phyloP scores from a whole-genome alignment of 257 asterid species.

The Solanum pinnatisectum region DNA sequence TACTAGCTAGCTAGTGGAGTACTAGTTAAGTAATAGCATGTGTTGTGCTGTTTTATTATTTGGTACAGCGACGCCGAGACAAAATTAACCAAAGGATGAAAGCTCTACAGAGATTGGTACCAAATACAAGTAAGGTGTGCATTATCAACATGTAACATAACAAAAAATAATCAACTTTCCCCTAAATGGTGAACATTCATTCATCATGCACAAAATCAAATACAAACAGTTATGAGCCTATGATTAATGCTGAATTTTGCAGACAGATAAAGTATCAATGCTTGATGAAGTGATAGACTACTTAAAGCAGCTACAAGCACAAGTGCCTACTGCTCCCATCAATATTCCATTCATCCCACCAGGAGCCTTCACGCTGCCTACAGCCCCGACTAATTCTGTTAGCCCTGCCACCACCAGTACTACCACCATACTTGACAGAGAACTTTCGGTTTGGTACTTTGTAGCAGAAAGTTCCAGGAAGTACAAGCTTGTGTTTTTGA shows the following conservation, averaged over 20 bases:
- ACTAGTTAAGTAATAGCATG: neutral
- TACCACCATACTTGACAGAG: neutral
- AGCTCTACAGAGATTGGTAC: conserved; percentile 70
- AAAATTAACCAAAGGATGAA: conserved; percentile 72
- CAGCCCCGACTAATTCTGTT: neutral
- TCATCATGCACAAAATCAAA: neutral
- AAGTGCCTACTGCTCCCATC: conserved; percentile 11
- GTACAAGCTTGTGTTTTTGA: too few relatives aligned
- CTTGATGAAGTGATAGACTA: conserved; percentile 62
- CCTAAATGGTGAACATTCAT: neutral
- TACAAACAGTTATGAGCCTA: neutral
- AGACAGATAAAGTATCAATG: conserved; percentile 82
- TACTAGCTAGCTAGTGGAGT: neutral
- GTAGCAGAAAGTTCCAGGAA: too few relatives aligned
- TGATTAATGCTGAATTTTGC: neutral
- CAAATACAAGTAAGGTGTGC: conserved; percentile 65
- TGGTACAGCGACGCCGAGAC: conserved; percentile 56
- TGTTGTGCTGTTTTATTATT: neutral
- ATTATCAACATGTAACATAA: neutral
- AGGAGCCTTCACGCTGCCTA: conserved; percentile 24
- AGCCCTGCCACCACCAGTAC: neutral
- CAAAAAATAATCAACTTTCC: neutral
- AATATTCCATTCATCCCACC: conserved; percentile 25
- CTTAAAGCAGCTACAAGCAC: conserved; percentile 59
- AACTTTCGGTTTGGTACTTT: too few relatives aligned